Conservation (phyloP, 2,329 filamentous ascomycete species). For the Colletotrichum paranaense region DNA sequence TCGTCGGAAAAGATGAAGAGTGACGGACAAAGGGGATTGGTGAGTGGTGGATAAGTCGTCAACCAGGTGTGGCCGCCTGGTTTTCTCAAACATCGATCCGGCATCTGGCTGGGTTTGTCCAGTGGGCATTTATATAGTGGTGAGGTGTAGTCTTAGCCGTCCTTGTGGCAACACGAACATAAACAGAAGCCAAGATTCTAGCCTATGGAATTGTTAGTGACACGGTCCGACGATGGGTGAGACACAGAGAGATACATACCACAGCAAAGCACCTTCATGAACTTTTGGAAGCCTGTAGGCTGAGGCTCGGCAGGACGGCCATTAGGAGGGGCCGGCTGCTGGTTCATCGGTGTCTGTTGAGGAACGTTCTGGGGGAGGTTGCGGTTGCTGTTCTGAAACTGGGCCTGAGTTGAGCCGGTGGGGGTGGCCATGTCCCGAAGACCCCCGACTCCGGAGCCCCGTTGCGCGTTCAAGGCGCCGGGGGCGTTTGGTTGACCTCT, state of each 20-base stretch:
- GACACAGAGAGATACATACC: slow-evolving; percentile 55
- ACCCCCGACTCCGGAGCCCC: slow-evolving; percentile 79
- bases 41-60: slow-evolving; percentile 4
- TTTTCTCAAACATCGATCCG: slow-evolving; percentile 27
- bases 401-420: slow-evolving; percentile 91
- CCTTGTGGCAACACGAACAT: slow-evolving; percentile 27
- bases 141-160: slow-evolving; percentile 18
- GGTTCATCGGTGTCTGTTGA: slow-evolving; percentile 68
- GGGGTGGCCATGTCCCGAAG: slow-evolving; percentile 84
- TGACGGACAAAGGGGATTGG: slow-evolving; percentile 28
- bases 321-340: slow-evolving; percentile 61
- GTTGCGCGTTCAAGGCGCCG: slow-evolving; percentile 79
- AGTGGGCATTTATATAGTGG: slow-evolving; percentile 31
- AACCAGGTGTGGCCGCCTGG: slow-evolving; percentile 29
- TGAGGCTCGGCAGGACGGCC: slow-evolving; percentile 75
- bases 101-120: slow-evolving; percentile 29
- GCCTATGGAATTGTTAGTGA: slow-evolving; percentile 20
- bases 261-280: slow-evolving; percentile 94
- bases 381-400: slow-evolving; percentile 95
- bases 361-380: slow-evolving; percentile 79
- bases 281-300: slow-evolving; percentile 87
- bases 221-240: no score
- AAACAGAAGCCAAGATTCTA: slow-evolving; percentile 28
- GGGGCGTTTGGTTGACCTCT: slow-evolving; percentile 80
- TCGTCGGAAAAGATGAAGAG: slow-evolving; percentile 27